phyloP scores from a whole-genome alignment of 1,284 basidiomycete genomes.

The Apiotrichum sp. region DNA sequence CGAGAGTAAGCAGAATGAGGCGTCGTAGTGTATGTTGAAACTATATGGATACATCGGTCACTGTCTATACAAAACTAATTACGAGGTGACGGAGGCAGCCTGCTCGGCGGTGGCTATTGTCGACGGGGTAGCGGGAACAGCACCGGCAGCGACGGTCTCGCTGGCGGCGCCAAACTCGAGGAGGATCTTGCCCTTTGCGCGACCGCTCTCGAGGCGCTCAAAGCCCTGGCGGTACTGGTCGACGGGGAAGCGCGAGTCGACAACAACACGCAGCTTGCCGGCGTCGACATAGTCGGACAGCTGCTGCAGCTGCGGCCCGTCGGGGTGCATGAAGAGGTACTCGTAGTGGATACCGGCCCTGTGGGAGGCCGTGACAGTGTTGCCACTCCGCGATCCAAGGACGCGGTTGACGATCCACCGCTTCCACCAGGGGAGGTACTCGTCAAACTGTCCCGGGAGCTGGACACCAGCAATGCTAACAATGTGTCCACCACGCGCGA shows the following conservation, averaged over 20 bases:
- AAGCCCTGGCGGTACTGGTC: constrained; percentile 12
- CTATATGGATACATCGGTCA: too few species aligned
- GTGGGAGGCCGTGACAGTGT: background rate
- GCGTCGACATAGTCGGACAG: constrained; percentile 8
- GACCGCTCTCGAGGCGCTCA: constrained; percentile 12
- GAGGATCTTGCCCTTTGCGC: constrained; percentile 21
- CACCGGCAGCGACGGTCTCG: too few species aligned
- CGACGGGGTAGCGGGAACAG: too few species aligned
- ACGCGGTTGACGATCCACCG: background rate
- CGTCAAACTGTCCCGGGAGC: constrained; percentile 9
- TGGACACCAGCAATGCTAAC: constrained; percentile 12
- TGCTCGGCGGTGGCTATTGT: too few species aligned
- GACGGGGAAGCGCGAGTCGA: constrained; percentile 12
- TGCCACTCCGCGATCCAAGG: background rate
- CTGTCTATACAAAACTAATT: too few species aligned
- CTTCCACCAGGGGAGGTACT: background rate
- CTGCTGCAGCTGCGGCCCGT: constrained; percentile 11
- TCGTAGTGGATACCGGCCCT: constrained; percentile 9
- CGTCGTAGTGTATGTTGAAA: too few species aligned
- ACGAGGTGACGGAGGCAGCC: too few species aligned
- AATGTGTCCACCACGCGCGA: constrained; percentile 10
- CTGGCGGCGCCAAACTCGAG: background rate
- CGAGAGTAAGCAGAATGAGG: too few species aligned
- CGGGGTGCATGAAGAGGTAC: constrained; percentile 19
- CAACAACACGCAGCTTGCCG: constrained; percentile 12